These are phyloP conservation scores for Crinitomyces ghanaensis DNA, from an alignment of 805 yeast genomes.

Conservation along the genomic window DNA sequence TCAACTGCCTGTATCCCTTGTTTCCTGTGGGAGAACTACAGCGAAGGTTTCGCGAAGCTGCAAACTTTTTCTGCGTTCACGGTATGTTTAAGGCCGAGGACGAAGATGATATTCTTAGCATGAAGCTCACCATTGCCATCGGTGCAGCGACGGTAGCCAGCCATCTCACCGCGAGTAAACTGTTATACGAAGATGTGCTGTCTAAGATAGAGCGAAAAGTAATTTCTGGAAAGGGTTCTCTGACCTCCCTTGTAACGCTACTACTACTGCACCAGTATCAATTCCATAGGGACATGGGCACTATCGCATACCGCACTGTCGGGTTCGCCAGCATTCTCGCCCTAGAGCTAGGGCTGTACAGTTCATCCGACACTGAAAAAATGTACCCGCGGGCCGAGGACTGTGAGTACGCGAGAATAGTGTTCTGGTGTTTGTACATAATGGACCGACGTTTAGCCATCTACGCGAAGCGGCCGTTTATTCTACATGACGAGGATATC, in stretches of 20 bases:
- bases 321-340: slow-evolving; percentile 15
- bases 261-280: slow-evolving; percentile 18
- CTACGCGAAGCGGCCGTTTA: slow-evolving; percentile 16
- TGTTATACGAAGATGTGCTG: slow-evolving; percentile 14
- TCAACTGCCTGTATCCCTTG: slow-evolving; percentile 19
- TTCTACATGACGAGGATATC: slow-evolving; percentile 16
- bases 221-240: slow-evolving; percentile 11
- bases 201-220: slow-evolving; percentile 9
- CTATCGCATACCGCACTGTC: slow-evolving; percentile 15
- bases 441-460: slow-evolving; percentile 17
- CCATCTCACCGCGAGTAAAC: slow-evolving; percentile 9
- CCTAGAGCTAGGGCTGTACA: slow-evolving; percentile 18
- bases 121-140: slow-evolving; percentile 13
- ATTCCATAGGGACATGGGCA: slow-evolving; percentile 18
- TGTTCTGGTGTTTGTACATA: slow-evolving; percentile 20
- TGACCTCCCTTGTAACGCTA: slow-evolving; percentile 10
- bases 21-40: slow-evolving; percentile 14
- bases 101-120: slow-evolving; percentile 8
- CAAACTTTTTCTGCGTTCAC: background rate
- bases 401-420: slow-evolving; percentile 12
- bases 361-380: slow-evolving; percentile 9
- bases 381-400: slow-evolving; percentile 9
- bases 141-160: slow-evolving; percentile 13
- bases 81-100: slow-evolving; percentile 3
- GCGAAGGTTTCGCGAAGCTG: slow-evolving; percentile 12